phyloP scores from a whole-genome alignment of 441 rosid genomes.

The Pelargonium australe region DNA sequence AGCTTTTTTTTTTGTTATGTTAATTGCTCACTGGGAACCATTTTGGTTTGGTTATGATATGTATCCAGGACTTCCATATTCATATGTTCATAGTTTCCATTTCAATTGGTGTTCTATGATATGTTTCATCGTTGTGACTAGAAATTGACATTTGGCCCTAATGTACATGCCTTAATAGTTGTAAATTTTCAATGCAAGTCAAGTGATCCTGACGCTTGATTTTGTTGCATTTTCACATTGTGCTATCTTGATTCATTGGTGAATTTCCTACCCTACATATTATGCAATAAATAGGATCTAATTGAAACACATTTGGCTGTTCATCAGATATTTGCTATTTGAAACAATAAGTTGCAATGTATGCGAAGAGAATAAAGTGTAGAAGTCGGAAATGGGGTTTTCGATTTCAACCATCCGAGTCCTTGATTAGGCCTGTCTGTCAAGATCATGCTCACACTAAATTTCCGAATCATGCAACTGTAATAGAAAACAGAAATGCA shows the following conservation, averaged over 20 bases:
- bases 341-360: slow-evolving; percentile 46
- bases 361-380: slow-evolving; percentile 46
- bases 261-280: background rate
- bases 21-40: background rate
- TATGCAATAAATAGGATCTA: background rate
- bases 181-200: background rate
- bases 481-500: slow-evolving; percentile 20
- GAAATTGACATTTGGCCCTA: background rate
- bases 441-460: slow-evolving; percentile 27
- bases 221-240: background rate
- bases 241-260: background rate
- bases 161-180: background rate
- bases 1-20: background rate
- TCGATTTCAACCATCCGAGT: slow-evolving; percentile 42
- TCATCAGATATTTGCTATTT: slow-evolving; percentile 14
- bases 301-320: slow-evolving; percentile 15
- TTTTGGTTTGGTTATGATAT: background rate
- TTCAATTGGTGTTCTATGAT: background rate
- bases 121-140: background rate
- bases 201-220: background rate
- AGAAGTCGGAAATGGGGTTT: slow-evolving; percentile 54
- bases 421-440: slow-evolving; percentile 29
- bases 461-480: slow-evolving; percentile 23
- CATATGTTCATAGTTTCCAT: background rate
- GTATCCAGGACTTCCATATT: background rate